phyloP scores from a whole-genome alignment of 345 rosid genomes.

The Hypericum perforatum region DNA sequence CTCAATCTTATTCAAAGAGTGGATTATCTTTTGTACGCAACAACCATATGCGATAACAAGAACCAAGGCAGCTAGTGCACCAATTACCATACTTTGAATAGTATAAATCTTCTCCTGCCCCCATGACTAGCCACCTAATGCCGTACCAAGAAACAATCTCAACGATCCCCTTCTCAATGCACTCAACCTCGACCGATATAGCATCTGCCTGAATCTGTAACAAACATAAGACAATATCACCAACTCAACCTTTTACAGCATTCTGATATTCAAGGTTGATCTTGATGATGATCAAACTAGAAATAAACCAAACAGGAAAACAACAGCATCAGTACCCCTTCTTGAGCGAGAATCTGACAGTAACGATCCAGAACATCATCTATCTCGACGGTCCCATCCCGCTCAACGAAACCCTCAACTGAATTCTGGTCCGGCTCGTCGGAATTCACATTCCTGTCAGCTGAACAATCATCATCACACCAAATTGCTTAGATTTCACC shows the following conservation, averaged over 20 bases:
- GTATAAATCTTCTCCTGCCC: conserved; percentile 74
- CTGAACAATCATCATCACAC: conserved; percentile 19
- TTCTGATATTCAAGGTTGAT: no score
- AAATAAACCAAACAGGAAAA: neutral
- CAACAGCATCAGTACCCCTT: conserved; percentile 39
- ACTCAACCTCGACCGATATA: conserved; percentile 58
- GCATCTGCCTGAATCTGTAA: conserved; percentile 49
- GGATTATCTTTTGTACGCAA: neutral
- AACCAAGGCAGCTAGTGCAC: neutral
- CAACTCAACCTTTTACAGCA: neutral
- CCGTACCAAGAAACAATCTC: conserved; percentile 39
- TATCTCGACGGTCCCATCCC: conserved; percentile 38
- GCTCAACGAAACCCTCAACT: conserved; percentile 30
- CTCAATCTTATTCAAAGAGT: neutral
- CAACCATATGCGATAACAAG: neutral
- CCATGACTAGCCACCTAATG: conserved; percentile 91
- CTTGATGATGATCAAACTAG: neutral
- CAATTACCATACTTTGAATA: conserved; percentile 46
- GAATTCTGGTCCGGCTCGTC: conserved; percentile 26
- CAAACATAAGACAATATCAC: neutral
- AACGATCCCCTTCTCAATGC: conserved; percentile 56
- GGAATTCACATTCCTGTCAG: conserved; percentile 28
- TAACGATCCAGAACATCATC: conserved; percentile 41
- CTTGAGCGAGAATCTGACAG: conserved; percentile 38
- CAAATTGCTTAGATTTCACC: neutral